Evolutionary conservation across 495 filamentous ascomycete genomes (phyloP).

Genomic region (Tuber melanosporum): DNA sequence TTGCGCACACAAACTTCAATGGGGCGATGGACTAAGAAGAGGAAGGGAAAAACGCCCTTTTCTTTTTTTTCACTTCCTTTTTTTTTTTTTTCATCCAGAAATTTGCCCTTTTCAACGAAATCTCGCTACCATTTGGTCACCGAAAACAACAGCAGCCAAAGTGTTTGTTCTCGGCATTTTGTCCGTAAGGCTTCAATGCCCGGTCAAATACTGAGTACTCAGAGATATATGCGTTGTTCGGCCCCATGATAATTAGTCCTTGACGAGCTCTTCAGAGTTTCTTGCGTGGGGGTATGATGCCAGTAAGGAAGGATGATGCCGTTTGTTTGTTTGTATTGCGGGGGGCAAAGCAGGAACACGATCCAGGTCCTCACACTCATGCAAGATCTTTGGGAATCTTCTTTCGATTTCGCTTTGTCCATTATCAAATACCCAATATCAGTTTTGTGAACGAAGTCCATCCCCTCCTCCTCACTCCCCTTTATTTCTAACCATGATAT

Average conservation of each 20-base stretch:
- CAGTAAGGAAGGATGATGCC: constrained; percentile 23
- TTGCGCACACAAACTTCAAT: not conserved
- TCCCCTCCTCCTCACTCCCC: constrained; percentile 7
- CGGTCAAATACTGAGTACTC: constrained; percentile 14
- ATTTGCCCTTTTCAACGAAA: not conserved
- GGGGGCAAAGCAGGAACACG: constrained; percentile 20
- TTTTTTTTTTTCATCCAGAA: constrained; percentile 9
- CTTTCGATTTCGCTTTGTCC: constrained; percentile 36
- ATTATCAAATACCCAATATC: constrained; percentile 23
- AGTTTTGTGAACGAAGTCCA: constrained; percentile 20
- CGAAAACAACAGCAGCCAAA: not conserved
- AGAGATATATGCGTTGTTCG: constrained; percentile 12
- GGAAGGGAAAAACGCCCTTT: not conserved
- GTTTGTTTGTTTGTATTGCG: constrained; percentile 19
- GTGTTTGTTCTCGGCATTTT: constrained; percentile 29
- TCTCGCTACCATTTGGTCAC: not conserved
- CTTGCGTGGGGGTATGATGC: constrained; percentile 36
- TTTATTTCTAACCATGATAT: constrained; percentile 13
- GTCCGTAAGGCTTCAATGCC: constrained; percentile 25
- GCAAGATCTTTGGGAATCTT: constrained; percentile 39
- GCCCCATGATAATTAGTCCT: constrained; percentile 23
- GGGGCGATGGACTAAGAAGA: not conserved
- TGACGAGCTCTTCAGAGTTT: constrained; percentile 23
- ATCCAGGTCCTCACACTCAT: constrained; percentile 38
- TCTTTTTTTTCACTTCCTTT: constrained; percentile 11